These are phyloP conservation scores for Globisporangium rhizosaccharum DNA, from an alignment of 352 stramenopile species.

Conservation along the genomic window DNA sequence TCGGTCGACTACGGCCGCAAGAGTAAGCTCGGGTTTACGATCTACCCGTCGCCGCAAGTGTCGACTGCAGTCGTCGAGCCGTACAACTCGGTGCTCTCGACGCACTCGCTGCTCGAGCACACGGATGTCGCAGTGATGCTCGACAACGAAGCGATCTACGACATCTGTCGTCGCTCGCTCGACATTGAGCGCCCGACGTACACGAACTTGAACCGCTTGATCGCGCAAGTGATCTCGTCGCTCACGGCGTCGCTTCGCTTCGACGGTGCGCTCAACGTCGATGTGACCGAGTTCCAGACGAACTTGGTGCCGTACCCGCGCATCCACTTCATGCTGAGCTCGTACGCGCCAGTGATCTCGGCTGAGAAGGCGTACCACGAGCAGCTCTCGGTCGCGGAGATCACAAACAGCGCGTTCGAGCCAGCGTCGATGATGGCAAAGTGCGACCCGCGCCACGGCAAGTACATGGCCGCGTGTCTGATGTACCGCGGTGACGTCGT, in stretches of 20 bases:
- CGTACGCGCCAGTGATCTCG: slow-evolving; percentile 97
- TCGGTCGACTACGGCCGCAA: slow-evolving; percentile 98
- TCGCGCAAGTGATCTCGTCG: slow-evolving; percentile 98
- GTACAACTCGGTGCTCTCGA: slow-evolving; percentile 98
- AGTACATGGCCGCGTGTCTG: slow-evolving; percentile 99
- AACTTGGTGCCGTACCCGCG: slow-evolving; percentile 99
- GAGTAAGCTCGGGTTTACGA: slow-evolving; percentile 97
- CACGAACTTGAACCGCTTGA: slow-evolving; percentile 98
- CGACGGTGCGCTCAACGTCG: slow-evolving; percentile 97
- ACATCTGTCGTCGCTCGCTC: slow-evolving; percentile 96
- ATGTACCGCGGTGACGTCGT: slow-evolving; percentile 98
- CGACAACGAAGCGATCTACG: slow-evolving; percentile 98
- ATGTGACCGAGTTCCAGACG: slow-evolving; percentile 99
- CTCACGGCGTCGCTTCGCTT: slow-evolving; percentile 97
- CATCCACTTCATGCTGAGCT: slow-evolving; percentile 99
- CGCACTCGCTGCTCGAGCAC: slow-evolving; percentile 96
- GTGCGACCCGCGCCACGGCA: slow-evolving; percentile 97
- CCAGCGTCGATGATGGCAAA: slow-evolving; percentile 99
- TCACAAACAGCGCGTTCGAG: slow-evolving; percentile 98
- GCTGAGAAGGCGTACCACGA: slow-evolving; percentile 98
- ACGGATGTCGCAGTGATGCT: slow-evolving; percentile 97
- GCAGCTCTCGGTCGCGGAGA: slow-evolving; percentile 96
- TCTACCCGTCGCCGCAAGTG: slow-evolving; percentile 96
- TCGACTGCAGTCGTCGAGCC: slow-evolving; percentile 96
- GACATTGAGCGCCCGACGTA: slow-evolving; percentile 98